Base-by-base conservation (phyloP, 176 grass and related monocot species). In the Aegilops umbellulata region DNA sequence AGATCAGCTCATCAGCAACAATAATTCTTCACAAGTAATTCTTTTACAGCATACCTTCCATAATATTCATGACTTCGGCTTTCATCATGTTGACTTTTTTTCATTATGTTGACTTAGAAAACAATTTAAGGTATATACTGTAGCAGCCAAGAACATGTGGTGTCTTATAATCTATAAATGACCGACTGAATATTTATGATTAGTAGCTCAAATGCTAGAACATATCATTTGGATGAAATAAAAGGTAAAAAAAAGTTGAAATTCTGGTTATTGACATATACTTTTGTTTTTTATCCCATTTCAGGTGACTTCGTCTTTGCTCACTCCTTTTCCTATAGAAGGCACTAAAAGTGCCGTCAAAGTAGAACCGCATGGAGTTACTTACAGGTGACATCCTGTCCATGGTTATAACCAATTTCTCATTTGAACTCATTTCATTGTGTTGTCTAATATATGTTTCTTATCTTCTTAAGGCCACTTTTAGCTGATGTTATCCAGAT, bases 11-110 rank as follows among this genome's bases (percentile, higher is more conserved):
- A 76, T 76, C 61, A 72, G 32, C 76, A 87, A 77, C 68, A 78
- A 41, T 47, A 16, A 26, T 55, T 67, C 63, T 34, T 86, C 60
- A 39, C 85, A 84, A 24, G 89, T 87, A 83, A 84, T 79, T 87
- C 16, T 22, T 78, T 74, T 84, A 22, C 62, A 65, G 15, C 51
- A 74, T 68, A 4, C 23, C 79, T 61, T 82, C 19, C 51, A 57
- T 57, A 8, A 57, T 57, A 20, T 57, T 22, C 51, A 57, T 57
- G 51, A 57, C 3, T 55, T 20, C 2, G 15, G 51, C 51, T 57
- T 57, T 57, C 0, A 2, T 19, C 20, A 2, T 55, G 49, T 51
- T 15, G 47, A 51, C 46, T 49, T 49, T 32, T 32, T 47, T 47
- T 47, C 1, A 1, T 15, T 49, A 15, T 49, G 46, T 53, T 16